phyloP scores from a whole-genome alignment of 129 eudicot genomes.

The Saposhnikovia divaricata region DNA sequence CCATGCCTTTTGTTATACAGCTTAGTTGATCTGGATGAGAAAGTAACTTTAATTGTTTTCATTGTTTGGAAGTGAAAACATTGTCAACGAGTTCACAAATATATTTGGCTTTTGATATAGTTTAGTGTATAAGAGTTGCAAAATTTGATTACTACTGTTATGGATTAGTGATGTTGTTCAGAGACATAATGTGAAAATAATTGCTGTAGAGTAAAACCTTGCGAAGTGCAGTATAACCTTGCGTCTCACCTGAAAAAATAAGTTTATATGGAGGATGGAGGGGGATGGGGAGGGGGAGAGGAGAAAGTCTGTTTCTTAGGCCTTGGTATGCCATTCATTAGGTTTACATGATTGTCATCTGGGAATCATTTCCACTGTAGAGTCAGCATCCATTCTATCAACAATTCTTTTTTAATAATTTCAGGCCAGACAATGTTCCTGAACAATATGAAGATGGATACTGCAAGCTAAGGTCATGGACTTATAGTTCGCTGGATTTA shows the following conservation, averaged over 20 bases:
- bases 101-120: not conserved
- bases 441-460: slow-evolving; percentile 76
- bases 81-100: not conserved
- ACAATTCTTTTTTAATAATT: slow-evolving; percentile 3
- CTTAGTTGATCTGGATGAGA: not conserved
- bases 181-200: not conserved
- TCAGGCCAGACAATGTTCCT: slow-evolving; percentile 71
- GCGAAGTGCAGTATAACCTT: not conserved
- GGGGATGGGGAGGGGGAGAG: not conserved
- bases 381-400: not conserved
- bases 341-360: not conserved
- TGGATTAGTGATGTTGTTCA: not conserved
- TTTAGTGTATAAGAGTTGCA: not conserved
- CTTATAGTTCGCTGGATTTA: slow-evolving; percentile 72
- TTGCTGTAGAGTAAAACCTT: not conserved
- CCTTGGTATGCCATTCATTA: not conserved
- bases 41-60: not conserved
- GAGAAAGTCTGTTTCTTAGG: not conserved
- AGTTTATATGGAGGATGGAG: not conserved
- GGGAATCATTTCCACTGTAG: not conserved
- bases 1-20: not conserved
- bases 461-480: slow-evolving; percentile 86
- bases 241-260: not conserved
- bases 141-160: not conserved
- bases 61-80: not conserved